phyloP scores from a whole-genome alignment of 129 eudicot genomes.

The Silybum marianum region DNA sequence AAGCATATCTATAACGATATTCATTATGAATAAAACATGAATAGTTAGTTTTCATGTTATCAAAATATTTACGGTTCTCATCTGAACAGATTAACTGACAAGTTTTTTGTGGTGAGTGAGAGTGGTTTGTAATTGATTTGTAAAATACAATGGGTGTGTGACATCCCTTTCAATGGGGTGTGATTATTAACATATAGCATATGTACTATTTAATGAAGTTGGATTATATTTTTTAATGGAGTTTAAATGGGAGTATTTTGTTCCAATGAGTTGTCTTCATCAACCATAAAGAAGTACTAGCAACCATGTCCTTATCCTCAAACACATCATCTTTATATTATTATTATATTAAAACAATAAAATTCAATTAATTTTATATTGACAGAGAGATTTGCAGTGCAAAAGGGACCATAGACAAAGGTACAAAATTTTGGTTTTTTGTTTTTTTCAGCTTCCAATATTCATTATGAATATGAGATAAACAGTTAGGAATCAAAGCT shows the following conservation, averaged over 20 bases:
- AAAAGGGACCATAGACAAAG: constrained; percentile 54
- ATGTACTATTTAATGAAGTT: not conserved
- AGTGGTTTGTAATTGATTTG: constrained; percentile 34
- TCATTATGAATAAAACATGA: not conserved
- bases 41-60: not conserved
- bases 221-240: not conserved
- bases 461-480: not conserved
- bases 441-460: constrained; percentile 2
- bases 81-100: constrained; percentile 9
- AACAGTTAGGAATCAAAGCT: constrained; percentile 5
- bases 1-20: not conserved
- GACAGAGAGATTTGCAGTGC: constrained; percentile 44
- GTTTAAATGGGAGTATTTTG: constrained; percentile 27
- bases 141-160: constrained; percentile 24
- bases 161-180: not conserved
- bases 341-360: not conserved
- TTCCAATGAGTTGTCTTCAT: constrained; percentile 48
- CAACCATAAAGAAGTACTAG: constrained; percentile 66
- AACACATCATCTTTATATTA: constrained; percentile 30
- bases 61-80: too few relatives aligned
- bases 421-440: constrained; percentile 34
- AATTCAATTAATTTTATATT: constrained; percentile 11
- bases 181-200: constrained; percentile 12
- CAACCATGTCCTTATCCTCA: constrained; percentile 65
- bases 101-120: constrained; percentile 21